Evolutionary conservation across 306 rosid species (phyloP), one percentile per base, ranked within the genome.

Genomic region (Quercus wislizeni): DNA sequence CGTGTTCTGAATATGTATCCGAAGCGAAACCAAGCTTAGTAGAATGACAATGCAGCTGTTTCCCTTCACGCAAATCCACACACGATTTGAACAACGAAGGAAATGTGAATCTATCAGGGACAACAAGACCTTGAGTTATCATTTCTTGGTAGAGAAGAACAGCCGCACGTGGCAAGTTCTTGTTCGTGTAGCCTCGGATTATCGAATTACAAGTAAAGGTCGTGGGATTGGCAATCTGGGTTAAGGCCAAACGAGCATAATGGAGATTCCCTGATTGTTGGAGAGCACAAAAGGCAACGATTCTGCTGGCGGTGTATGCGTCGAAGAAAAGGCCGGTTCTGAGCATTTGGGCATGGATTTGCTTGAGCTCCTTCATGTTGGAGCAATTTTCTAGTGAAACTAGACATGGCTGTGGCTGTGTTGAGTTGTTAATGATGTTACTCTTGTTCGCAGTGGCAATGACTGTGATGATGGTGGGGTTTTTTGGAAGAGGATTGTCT

Each of bases 21-120:
- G 78, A 79, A 38, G 64, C 71, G n/a, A 83, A 70, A 11, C 80
- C 86, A 1, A 79, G 57, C 78, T 83, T 83, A 33, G 71, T 78
- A 6, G 78, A 78, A 19, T 61, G 80, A 28, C 74, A 69, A 61
- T 83, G 80, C 38, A 78, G 57, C 56, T 78, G 80, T 55, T 78
- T 75, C n/a, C 83, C 80, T 21, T 55, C 75, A 2, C 2, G 10
- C 64, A 77, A 72, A 73, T 72, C 78, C 65, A 35, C 69, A 23
- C 81, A 77, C 5, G 64, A 82, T 81, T 64, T 72, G 75, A 77
- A 73, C 56, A 82, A 19, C 8, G 75, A 82, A 5, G 85, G 85
- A 63, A 77, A 82, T 6, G 85, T 63, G 52, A 54, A 76, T 52
- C 78, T 27, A 55, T 82, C 78, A n/a, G 85, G 78, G n/a, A 38